Evolutionary conservation across 371 early-diverging fungal genomes (phyloP), one percentile per base, ranked within the genome.

Genomic region (Apophysomyces ossiformis): DNA sequence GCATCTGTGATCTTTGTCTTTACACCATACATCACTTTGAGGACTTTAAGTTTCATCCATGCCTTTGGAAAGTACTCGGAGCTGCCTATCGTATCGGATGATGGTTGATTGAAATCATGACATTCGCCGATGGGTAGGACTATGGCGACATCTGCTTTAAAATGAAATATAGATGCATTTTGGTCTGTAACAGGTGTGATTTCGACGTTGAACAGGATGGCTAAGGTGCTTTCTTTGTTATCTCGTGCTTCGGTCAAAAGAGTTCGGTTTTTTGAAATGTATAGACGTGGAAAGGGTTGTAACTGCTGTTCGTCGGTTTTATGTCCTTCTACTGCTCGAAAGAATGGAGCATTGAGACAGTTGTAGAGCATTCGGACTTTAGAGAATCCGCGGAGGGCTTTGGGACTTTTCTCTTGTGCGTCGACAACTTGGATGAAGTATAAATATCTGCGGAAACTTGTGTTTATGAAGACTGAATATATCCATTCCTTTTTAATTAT

Each of bases 221-320:
- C 76, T 13, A 83, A 66, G 0, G 81, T 75, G 3, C 75, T 76
- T 56, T 79, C 71, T 0, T 75, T 67, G 15, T 77, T 71, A 44
- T 74, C 77, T 45, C 79, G 77, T 12, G 54, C 54, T 26, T 50
- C 54, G 11, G 76, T 73, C 0, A 83, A 62, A 15, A 83, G 50
- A 0, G 84, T 79, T 8, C 81, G 77, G 58, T 83, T 83, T 63
- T 79, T 81, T 16, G 81, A 75, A 68, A 83, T 79, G 46, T 77
- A 81, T 15, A 83, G 77, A 1, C 84, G 81, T 32, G 84, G 81
- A 5, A 77, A 71, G 0, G 72, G 61, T 13, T 77, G 74, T n/a
- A 74, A 68, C 0, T 67, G 72, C 1, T 57, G 60, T 1, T 72
- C 67, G 47, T 75, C 58, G 2, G 64, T 47, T 54, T 76, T 79